Evolutionary conservation across 2,329 filamentous ascomycete species (phyloP).

Genomic region (Cladosporium cucumerinum): DNA sequence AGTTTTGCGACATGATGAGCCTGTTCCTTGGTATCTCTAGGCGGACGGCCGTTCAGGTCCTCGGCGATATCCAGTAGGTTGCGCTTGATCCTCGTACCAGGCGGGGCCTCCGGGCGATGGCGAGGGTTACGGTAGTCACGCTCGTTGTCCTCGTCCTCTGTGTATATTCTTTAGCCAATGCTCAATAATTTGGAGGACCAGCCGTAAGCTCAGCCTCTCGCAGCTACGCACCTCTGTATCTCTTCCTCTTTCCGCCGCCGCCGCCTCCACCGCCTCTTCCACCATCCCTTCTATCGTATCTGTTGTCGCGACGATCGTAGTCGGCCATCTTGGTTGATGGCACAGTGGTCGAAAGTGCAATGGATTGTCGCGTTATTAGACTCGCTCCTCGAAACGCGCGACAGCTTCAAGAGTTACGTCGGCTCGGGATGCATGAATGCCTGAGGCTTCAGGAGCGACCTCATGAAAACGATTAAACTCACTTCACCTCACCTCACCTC

Average conservation of each 20-base stretch:
- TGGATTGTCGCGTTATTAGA: not conserved
- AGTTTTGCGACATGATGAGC: conserved; percentile 70
- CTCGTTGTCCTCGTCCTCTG: conserved; percentile 76
- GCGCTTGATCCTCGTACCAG: conserved; percentile 67
- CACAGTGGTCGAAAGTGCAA: not conserved
- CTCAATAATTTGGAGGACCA: not conserved
- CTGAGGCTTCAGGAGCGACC: not conserved
- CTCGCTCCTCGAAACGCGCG: conserved; percentile 8
- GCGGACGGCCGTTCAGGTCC: conserved; percentile 64
- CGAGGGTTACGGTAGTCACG: conserved; percentile 71
- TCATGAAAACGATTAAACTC: too few species aligned
- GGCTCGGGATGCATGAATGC: not conserved
- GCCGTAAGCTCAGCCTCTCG: not conserved
- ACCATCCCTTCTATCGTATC: not conserved
- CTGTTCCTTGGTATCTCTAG: conserved; percentile 62
- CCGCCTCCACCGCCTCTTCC: conserved; percentile 6
- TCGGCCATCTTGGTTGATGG: conserved; percentile 8
- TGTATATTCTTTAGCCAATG: not conserved
- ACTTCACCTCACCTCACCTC: not conserved
- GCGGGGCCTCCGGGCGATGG: conserved; percentile 65
- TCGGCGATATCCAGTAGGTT: conserved; percentile 79
- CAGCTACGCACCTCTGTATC: conserved; percentile 6
- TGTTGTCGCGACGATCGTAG: conserved; percentile 16
- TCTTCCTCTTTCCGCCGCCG: conserved; percentile 12
- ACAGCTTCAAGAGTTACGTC: conserved; percentile 10